Percentiles rank a stretch among this genome's conserved stretches.
phyloP scores from a whole-genome alignment of 208 protist species.

The Naegleria lovaniensis region DNA sequence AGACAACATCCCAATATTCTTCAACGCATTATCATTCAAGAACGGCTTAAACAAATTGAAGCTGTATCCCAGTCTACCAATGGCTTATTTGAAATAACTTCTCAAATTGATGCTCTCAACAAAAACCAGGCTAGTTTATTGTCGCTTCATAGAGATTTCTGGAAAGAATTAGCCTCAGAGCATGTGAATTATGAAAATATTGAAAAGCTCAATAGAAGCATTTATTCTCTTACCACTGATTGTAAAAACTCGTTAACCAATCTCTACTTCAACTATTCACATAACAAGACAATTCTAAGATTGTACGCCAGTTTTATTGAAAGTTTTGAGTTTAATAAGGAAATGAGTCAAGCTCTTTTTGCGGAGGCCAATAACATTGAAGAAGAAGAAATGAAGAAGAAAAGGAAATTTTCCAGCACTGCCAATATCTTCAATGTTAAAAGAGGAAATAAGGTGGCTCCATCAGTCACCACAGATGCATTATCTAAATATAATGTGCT shows the following conservation, averaged over 20 bases:
- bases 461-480: no score
- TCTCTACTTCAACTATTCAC: not conserved
- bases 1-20: not conserved
- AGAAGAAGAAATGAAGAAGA: constrained; percentile 6
- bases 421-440: not conserved
- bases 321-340: not conserved
- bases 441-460: not conserved
- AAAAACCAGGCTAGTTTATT: not conserved
- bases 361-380: not conserved
- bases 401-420: not conserved
- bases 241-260: not conserved
- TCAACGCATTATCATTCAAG: not conserved
- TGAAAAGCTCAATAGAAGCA: not conserved
- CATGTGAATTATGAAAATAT: not conserved
- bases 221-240: not conserved
- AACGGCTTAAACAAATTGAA: not conserved
- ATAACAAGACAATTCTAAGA: not conserved
- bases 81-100: not conserved
- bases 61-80: not conserved
- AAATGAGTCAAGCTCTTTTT: not conserved
- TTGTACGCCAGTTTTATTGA: not conserved
- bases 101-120: not conserved
- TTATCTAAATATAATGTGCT: not conserved
- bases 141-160: not conserved
- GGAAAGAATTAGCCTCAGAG: not conserved